Base-by-base conservation (phyloP, 2,329 filamentous ascomycete genomes). In the Colletotrichum sidae region DNA sequence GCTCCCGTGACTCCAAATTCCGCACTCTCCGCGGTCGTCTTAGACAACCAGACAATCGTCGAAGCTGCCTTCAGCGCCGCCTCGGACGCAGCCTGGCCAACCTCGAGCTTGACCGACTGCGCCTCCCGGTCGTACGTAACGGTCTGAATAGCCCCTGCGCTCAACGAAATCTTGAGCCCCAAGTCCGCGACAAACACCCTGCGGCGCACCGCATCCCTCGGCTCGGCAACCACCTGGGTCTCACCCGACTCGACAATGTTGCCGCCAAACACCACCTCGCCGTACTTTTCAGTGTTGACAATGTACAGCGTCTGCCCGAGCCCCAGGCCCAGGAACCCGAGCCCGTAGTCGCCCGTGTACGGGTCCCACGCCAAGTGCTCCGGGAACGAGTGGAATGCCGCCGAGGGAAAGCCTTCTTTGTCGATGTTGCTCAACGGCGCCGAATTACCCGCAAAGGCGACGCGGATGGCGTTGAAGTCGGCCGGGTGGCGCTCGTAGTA, bases 311-410 rank as follows among this genome's bases (percentile, higher is more conserved):
- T 81, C 4, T 83, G 80, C 1, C 81, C 84, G 1, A 87, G 74
- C 0, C 80, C 79, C 49, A 85, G 73, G 0, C 85, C 86, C 0
- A 88, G 61, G 63, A 88, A 86, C 2, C 81, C 83, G 0, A 80
- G 81, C 0, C 86, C 86, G 60, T 88, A 88, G 70, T 89, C 87
- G 1, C 86, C 85, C 8, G 79, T 84, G 67, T 84, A 86, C 0
- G 78, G 80, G 68, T 89, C 86, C 83, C 86, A 88, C 25, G 76
- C 77, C 37, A 88, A 74, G 0, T 83, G 83, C 41, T 87, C 81
- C 0, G 86, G 85, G 70, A 78, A 88, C 0, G 84, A 84, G 71
- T 89, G 86, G 71, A 89, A 88, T 0, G 84, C 83, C 1, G 83
- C 83, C 9, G 83, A 79, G 0, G 82, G 82, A 63, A 85, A 88